These are phyloP conservation scores for Macrolepiota dolichaula DNA, from an alignment of 768 basidiomycete species.

Conservation along the genomic window DNA sequence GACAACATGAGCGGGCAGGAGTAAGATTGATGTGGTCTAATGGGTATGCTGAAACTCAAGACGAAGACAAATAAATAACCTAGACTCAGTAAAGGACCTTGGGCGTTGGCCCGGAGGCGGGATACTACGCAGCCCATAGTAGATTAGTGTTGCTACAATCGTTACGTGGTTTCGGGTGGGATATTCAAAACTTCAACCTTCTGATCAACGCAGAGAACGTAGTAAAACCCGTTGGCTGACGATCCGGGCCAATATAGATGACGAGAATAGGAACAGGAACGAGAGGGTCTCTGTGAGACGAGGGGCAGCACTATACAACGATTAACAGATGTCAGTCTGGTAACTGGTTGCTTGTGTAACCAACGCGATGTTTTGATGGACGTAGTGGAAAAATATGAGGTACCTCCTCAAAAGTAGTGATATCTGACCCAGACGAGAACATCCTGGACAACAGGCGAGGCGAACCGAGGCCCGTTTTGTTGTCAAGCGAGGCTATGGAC, in stretches of 20 bases:
- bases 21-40: neutral
- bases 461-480: constrained; percentile 13
- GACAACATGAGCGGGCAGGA: neutral
- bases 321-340: neutral
- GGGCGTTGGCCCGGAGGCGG: neutral
- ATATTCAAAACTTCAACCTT: neutral
- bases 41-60: no score
- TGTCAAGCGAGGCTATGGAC: constrained; percentile 3
- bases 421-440: neutral
- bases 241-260: no score
- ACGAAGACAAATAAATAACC: no score
- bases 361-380: neutral
- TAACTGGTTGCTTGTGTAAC: constrained; percentile 8
- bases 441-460: neutral
- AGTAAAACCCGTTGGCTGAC: no score
- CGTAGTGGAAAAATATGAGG: neutral
- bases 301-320: neutral
- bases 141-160: neutral
- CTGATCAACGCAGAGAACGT: no score
- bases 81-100: no score
- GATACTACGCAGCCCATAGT: neutral
- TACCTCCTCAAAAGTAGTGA: neutral
- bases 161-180: neutral
- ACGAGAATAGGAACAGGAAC: no score
- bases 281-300: neutral